Base-by-base conservation (phyloP, 768 basidiomycete species). In the Dentipellis fragilis region DNA sequence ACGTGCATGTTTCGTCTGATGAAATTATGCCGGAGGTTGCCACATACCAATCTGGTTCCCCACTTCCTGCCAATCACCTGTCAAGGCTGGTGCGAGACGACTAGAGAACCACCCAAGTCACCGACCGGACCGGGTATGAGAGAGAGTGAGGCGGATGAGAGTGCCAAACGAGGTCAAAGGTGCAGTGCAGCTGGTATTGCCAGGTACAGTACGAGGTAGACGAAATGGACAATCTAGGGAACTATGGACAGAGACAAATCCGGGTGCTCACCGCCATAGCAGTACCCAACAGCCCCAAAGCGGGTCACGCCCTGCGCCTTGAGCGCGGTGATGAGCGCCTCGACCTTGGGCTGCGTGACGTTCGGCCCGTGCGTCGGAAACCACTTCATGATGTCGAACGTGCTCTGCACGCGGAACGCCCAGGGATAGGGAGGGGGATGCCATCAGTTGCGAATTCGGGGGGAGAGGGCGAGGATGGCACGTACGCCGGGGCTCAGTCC, bases 221-320 rank as follows among this genome's bases (percentile, higher is more conserved):
- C n/a, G n/a, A n/a, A n/a, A n/a, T n/a, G n/a, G n/a, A n/a, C n/a
- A n/a, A n/a, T n/a, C n/a, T n/a, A n/a, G n/a, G n/a, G n/a, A n/a
- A n/a, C n/a, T n/a, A n/a, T n/a, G n/a, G n/a, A n/a, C n/a, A n/a
- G n/a, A n/a, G n/a, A n/a, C n/a, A 29, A 51, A n/a, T 6, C 35
- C 35, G n/a, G 11, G 38, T 61, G 35, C 39, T 29, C 29, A 63
- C 62, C 62, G 4, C 62, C 62, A 16, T 57, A 63, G 51, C 69
- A 70, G 61, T 63, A 69, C 9, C 67, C 67, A 19, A 65, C 63
- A 8, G 65, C 68, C 0, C 62, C 67, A 35, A 66, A 65, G 34
- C 55, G 49, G 16, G 54, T 62, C 42, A 72, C 58, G 17, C 71
- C 72, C 47, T 68, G 45, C 21, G 49, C 65, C 56, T 66, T 67